Conservation (phyloP, 1,284 basidiomycete genomes). For the Earliella scabrosa region DNA sequence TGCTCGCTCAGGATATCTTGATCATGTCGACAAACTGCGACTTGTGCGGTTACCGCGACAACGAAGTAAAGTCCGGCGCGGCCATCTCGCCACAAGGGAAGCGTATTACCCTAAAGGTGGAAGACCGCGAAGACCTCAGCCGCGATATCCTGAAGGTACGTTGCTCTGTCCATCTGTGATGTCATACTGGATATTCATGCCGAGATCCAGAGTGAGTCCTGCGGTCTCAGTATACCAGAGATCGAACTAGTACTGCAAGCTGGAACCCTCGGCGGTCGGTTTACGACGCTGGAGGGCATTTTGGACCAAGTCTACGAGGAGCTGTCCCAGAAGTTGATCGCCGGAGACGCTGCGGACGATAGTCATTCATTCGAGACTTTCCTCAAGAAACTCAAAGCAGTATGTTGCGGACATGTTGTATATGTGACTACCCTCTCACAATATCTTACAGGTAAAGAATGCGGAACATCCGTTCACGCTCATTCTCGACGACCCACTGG, state of each 20-base stretch:
- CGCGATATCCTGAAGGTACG: slow-evolving; percentile 91
- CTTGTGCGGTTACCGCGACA: slow-evolving; percentile 94
- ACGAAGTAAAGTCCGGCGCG: slow-evolving; percentile 94
- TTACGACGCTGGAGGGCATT: slow-evolving; percentile 97
- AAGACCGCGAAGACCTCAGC: slow-evolving; percentile 93
- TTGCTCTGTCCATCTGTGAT: neutral
- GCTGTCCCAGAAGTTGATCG: slow-evolving; percentile 89
- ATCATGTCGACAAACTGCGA: slow-evolving; percentile 99
- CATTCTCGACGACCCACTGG: slow-evolving; percentile 94
- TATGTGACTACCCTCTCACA: too few species aligned
- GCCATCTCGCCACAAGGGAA: slow-evolving; percentile 90
- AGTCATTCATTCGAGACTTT: slow-evolving; percentile 74
- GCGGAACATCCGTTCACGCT: slow-evolving; percentile 85
- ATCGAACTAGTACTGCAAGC: slow-evolving; percentile 93
- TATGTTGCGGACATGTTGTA: too few species aligned
- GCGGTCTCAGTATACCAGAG: slow-evolving; percentile 91
- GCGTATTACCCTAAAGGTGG: slow-evolving; percentile 87
- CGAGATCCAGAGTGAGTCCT: slow-evolving; percentile 81
- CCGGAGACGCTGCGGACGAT: slow-evolving; percentile 67
- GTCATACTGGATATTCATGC: too few species aligned
- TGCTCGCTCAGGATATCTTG: slow-evolving; percentile 79
- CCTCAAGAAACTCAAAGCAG: slow-evolving; percentile 80
- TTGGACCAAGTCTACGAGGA: slow-evolving; percentile 96
- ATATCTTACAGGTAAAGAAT: slow-evolving; percentile 65
- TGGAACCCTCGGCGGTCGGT: slow-evolving; percentile 97